Evolutionary conservation across 306 rosid genomes (phyloP).

Genomic region (Sesbania bispinosa): DNA sequence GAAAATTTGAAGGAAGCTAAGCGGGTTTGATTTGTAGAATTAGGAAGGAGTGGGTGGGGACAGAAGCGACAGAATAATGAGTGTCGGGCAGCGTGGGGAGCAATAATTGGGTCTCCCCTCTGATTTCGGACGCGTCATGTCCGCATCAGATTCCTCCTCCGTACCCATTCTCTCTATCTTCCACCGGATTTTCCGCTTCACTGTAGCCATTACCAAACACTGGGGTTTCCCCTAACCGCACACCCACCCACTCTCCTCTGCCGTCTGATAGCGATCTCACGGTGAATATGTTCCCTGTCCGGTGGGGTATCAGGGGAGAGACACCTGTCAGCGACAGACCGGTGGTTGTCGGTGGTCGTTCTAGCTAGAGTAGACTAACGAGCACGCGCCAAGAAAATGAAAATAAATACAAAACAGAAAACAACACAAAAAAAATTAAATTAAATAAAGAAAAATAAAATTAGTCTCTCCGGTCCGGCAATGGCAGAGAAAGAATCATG

Average conservation of each 20-base stretch:
- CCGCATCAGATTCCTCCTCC: slow-evolving; percentile 82
- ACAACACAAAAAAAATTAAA: too few relatives aligned
- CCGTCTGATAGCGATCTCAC: slow-evolving; percentile 4
- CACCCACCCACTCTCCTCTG: not conserved
- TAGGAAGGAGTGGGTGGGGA: slow-evolving; percentile 33
- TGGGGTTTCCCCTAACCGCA: not conserved
- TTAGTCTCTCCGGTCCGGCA: not conserved
- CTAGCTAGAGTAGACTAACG: not conserved
- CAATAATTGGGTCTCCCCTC: slow-evolving; percentile 86
- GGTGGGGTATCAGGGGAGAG: not conserved
- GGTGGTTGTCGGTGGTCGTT: slow-evolving; percentile 38
- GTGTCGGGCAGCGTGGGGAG: slow-evolving; percentile 94
- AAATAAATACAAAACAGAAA: too few relatives aligned
- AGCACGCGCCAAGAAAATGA: slow-evolving; percentile 36
- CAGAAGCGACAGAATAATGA: slow-evolving; percentile 68
- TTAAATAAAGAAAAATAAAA: too few relatives aligned
- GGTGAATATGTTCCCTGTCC: not conserved
- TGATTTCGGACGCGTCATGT: slow-evolving; percentile 92
- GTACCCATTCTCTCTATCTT: slow-evolving; percentile 35
- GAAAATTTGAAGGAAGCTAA: not conserved
- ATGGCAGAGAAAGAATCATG: slow-evolving; percentile 25
- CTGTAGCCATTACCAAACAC: slow-evolving; percentile 44
- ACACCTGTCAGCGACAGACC: slow-evolving; percentile 41
- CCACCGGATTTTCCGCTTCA: slow-evolving; percentile 68
- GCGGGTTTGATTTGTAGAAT: not conserved